Conservation (phyloP, 148 eudicot species). For the Vaccinium darrowii region DNA sequence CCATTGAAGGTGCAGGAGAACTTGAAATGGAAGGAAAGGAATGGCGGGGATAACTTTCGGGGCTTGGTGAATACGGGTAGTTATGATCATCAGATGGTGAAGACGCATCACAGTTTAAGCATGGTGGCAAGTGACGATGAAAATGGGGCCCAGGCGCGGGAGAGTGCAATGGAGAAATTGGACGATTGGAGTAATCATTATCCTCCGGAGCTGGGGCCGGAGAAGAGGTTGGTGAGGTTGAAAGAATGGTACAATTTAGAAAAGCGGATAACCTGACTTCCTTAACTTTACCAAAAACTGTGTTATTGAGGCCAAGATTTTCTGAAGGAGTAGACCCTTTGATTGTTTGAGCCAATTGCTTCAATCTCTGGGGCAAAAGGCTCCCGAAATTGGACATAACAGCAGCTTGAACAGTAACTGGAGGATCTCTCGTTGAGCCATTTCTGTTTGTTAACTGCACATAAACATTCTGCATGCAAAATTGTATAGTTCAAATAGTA, state of each 20-base stretch:
- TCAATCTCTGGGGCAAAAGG: conserved; percentile 52
- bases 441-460: conserved; percentile 48
- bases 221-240: conserved; percentile 39
- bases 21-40: conserved; percentile 21
- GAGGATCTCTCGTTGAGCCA: conserved; percentile 58
- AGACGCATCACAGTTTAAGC: not conserved
- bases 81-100: not conserved
- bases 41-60: not conserved
- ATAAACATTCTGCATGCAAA: conserved; percentile 46
- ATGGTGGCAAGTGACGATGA: not conserved
- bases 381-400: conserved; percentile 38
- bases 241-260: conserved; percentile 36
- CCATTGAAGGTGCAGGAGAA: conserved; percentile 29
- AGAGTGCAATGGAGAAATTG: conserved; percentile 20
- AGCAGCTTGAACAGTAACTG: conserved; percentile 51
- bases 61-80: not conserved
- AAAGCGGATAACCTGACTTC: conserved; percentile 50
- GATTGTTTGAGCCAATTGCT: conserved; percentile 56
- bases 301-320: conserved; percentile 60
- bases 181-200: conserved; percentile 18
- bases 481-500: not conserved
- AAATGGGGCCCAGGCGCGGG: conserved; percentile 17
- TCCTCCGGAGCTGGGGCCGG: conserved; percentile 40
- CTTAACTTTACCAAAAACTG: conserved; percentile 66
- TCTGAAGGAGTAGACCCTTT: conserved; percentile 30